Base-by-base conservation (phyloP, 148 eudicot species). In the Arctostaphylos glauca region DNA sequence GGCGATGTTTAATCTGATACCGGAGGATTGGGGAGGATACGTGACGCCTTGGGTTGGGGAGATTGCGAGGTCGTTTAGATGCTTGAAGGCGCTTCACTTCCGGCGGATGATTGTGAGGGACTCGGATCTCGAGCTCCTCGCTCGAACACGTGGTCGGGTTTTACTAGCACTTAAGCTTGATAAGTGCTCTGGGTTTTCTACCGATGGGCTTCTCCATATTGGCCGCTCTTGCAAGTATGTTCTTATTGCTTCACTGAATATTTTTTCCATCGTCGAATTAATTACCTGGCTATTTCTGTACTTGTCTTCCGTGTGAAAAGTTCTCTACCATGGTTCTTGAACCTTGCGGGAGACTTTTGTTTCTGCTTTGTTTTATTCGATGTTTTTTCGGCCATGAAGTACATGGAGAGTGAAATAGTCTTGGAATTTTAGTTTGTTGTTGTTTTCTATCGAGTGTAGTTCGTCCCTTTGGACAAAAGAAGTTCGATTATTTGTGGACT, bases 1-100 rank as follows among this genome's bases (percentile, higher is more conserved):
- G 21, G 93, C 98, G 4, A 97, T 97, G 99, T 97, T 92, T 21
- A 94, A 94, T 60, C 81, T 97, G 84, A 94, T 97, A 0, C 98
- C 99, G 0, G 94, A 92, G 56, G 93, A 97, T 85, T 97, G 99
- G 99, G 99, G 99, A 0, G 99, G 99, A 6, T 93, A 90, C n/a
- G 97, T 84, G 14, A 83, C 86, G 12, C 96, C 98, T 0, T 97
- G 99, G 99, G 84, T 91, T 7, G 85, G 80, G 14, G 84, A 80
- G 46, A 88, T 97, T 78, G 83, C 83, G 2, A 85, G 56, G 74
- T 68, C 90, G 0, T 89, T 89, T 60, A 48, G 25, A 49, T 81
- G 87, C n/a, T 83, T 97, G 74, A 90, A 89, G 54, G 80, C 83
- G 18, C 87, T 97, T 60, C 99, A 97, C 86, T 91, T 97, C 19